Percentiles rank a stretch among this genome's conserved stretches.
phyloP scores from a whole-genome alignment of 2,329 filamentous ascomycete species.

The Rutstroemia sp. region DNA sequence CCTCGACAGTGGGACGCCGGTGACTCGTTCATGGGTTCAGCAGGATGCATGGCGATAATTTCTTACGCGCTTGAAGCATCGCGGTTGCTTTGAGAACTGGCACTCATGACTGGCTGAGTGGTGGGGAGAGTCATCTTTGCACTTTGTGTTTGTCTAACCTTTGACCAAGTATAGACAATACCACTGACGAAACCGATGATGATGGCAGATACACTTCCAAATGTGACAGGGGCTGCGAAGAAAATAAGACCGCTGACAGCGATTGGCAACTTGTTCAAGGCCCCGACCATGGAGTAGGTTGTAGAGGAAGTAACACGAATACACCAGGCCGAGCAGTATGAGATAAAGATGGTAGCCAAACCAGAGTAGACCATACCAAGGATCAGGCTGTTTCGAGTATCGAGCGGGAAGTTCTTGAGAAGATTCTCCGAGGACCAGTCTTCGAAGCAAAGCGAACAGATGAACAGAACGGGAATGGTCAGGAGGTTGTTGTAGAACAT shows the following conservation, averaged over 20 bases:
- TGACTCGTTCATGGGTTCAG: not conserved
- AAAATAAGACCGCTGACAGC: conserved; percentile 88
- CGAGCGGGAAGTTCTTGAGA: conserved; percentile 78
- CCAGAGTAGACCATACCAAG: conserved; percentile 92
- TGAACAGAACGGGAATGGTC: conserved; percentile 83
- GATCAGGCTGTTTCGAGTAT: conserved; percentile 70
- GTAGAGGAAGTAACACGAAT: conserved; percentile 96
- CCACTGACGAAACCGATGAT: conserved; percentile 85
- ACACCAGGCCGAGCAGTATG: conserved; percentile 99
- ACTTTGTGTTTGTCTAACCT: conserved; percentile 69
- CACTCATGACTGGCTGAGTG: conserved; percentile 66
- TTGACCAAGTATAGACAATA: conserved; percentile 81
- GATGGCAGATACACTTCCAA: conserved; percentile 88
- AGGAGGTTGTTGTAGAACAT: conserved; percentile 99
- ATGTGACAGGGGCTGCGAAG: conserved; percentile 88
- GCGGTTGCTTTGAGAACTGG: conserved; percentile 83
- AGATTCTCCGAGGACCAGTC: conserved; percentile 90
- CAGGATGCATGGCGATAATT: not conserved
- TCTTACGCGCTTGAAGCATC: conserved; percentile 57
- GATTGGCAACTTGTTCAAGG: conserved; percentile 95
- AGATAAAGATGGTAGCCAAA: conserved; percentile 91
- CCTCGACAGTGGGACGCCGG: not conserved
- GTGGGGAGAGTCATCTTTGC: conserved; percentile 62
- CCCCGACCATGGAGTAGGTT: conserved; percentile 97
- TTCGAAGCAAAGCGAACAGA: conserved; percentile 75